A percentile compares a stretch with the other conserved stretches of the same genome.
Evolutionary conservation across 352 stramenopile species (phyloP).

Genomic region (Phytophthora sp.): DNA sequence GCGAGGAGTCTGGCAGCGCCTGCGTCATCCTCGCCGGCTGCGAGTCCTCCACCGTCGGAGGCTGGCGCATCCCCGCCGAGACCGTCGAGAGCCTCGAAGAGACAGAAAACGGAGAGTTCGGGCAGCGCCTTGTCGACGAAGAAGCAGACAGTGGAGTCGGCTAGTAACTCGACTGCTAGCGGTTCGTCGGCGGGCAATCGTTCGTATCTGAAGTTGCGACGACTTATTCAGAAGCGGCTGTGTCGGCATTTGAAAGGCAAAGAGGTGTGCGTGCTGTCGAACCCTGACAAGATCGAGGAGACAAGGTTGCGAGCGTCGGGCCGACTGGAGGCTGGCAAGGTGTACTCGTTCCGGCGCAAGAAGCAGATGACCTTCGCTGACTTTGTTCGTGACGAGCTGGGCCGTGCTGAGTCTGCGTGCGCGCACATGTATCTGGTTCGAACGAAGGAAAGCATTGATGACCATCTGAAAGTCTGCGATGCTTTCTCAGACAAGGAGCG

Average conservation of each 20-base stretch:
- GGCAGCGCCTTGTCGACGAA: background rate
- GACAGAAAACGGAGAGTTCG: slow-evolving; percentile 21
- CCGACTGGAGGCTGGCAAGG: slow-evolving; percentile 60
- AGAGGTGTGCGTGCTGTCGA: slow-evolving; percentile 57
- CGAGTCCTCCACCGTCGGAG: slow-evolving; percentile 22
- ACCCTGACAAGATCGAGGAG: slow-evolving; percentile 13
- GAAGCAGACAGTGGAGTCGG: slow-evolving; percentile 21
- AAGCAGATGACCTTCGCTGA: slow-evolving; percentile 66
- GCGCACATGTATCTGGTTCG: slow-evolving; percentile 71
- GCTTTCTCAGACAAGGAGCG: slow-evolving; percentile 68
- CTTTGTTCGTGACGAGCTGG: slow-evolving; percentile 56
- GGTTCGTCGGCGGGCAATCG: slow-evolving; percentile 30
- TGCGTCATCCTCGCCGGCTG: slow-evolving; percentile 14
- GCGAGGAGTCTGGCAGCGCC: slow-evolving; percentile 16
- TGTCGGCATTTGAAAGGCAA: slow-evolving; percentile 72
- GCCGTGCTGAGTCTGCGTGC: slow-evolving; percentile 59
- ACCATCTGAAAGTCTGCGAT: slow-evolving; percentile 73
- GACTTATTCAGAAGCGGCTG: slow-evolving; percentile 71
- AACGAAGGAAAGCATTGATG: slow-evolving; percentile 68
- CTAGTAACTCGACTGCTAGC: slow-evolving; percentile 23
- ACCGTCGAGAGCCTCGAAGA: slow-evolving; percentile 23
- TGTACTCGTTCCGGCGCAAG: slow-evolving; percentile 55
- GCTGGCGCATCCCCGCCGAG: slow-evolving; percentile 19
- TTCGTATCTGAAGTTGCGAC: slow-evolving; percentile 60
- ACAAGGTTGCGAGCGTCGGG: slow-evolving; percentile 50